These are phyloP conservation scores for Sclerotinia trifoliorum DNA, from an alignment of 2,329 filamentous ascomycete genomes.

Conservation along the genomic window DNA sequence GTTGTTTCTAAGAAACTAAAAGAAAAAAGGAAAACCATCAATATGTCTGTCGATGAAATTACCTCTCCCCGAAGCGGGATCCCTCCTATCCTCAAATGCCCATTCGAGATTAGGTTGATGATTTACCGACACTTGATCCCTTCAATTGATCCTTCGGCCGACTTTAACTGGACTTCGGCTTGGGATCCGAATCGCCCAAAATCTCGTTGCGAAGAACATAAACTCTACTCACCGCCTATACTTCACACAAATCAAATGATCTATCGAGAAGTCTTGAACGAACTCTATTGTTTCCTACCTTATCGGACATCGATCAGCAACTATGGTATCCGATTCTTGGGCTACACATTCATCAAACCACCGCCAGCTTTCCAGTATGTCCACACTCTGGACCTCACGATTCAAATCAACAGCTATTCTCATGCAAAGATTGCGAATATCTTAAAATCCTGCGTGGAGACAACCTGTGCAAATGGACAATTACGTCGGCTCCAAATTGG, in stretches of 20 bases:
- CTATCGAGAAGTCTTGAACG: constrained; percentile 22
- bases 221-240: constrained; percentile 22
- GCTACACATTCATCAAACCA: constrained; percentile 20
- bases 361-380: constrained; percentile 19
- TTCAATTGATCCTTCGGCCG: constrained; percentile 17
- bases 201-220: constrained; percentile 14
- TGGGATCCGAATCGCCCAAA: constrained; percentile 21
- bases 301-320: constrained; percentile 20
- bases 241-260: constrained; percentile 20
- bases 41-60: constrained; percentile 3
- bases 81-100: constrained; percentile 19
- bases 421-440: constrained; percentile 20
- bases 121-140: constrained; percentile 22
- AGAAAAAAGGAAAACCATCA: background rate
- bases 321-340: constrained; percentile 22
- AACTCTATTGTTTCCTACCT: constrained; percentile 21
- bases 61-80: constrained; percentile 5
- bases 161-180: constrained; percentile 20
- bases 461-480: constrained; percentile 20
- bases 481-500: constrained; percentile 20
- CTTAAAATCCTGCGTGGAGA: constrained; percentile 19
- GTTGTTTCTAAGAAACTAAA: background rate
- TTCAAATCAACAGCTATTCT: constrained; percentile 23
- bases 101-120: constrained; percentile 22
- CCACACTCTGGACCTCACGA: constrained; percentile 21